Conservation (phyloP, 345 rosid genomes). For the Balakata baccata region DNA sequence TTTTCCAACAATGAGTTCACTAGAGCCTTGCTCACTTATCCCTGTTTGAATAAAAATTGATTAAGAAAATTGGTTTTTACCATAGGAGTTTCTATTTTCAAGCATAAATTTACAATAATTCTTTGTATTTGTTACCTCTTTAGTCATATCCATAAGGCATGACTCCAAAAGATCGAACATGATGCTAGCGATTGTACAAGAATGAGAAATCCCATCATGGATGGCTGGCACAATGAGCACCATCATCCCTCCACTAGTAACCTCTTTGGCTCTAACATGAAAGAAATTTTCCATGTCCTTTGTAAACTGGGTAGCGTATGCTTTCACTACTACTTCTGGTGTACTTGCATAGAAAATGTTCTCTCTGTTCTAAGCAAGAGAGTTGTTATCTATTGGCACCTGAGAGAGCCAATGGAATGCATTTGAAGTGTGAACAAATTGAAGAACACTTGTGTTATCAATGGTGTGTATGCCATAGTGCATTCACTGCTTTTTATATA, state of each 20-base stretch:
- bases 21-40: background rate
- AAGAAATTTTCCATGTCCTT: conserved; percentile 38
- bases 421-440: background rate
- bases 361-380: conserved; percentile 41
- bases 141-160: conserved; percentile 40
- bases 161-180: conserved; percentile 29
- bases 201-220: conserved; percentile 26
- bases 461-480: too few species aligned
- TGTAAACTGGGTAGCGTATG: conserved; percentile 33
- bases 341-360: conserved; percentile 37
- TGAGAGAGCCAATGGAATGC: conserved; percentile 15
- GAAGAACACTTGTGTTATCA: too few species aligned
- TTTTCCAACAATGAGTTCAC: conserved; percentile 12
- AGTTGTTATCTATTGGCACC: conserved; percentile 12
- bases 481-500: too few species aligned
- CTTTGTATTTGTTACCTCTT: conserved; percentile 23
- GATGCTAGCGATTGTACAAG: conserved; percentile 11
- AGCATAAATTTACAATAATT: background rate
- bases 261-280: conserved; percentile 39
- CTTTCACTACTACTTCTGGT: conserved; percentile 27
- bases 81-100: too few species aligned
- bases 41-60: background rate
- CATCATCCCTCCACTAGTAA: conserved; percentile 34
- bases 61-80: too few species aligned
- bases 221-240: conserved; percentile 31